Evolutionary conservation across 306 rosid species (phyloP).

Genomic region (Castanea sativa): DNA sequence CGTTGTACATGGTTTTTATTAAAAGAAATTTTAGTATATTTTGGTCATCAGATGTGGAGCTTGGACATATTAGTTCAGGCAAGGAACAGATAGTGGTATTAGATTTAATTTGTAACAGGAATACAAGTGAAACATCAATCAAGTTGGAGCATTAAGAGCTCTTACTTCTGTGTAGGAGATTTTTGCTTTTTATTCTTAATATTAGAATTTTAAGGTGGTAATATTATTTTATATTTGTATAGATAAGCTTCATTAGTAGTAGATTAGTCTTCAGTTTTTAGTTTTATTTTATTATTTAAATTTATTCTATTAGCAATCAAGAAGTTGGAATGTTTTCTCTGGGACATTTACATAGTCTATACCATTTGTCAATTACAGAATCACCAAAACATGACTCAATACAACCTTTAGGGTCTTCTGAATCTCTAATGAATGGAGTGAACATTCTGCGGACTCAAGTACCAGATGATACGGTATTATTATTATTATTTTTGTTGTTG

Average conservation of each 20-base stretch:
- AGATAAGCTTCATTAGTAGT: neutral
- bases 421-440: conserved; percentile 37
- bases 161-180: neutral
- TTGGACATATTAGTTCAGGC: neutral
- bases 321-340: conserved; percentile 5
- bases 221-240: neutral
- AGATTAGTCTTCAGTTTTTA: neutral
- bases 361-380: conserved; percentile 38
- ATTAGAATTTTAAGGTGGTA: neutral
- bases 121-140: neutral
- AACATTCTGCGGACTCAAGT: conserved; percentile 34
- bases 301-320: neutral
- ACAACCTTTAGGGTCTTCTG: conserved; percentile 40
- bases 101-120: neutral
- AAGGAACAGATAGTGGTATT: neutral
- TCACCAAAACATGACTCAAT: conserved; percentile 38
- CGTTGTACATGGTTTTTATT: neutral
- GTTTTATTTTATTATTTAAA: neutral
- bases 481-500: neutral
- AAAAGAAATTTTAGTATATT: neutral
- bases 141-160: neutral
- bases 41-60: neutral
- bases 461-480: conserved; percentile 45
- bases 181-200: neutral
- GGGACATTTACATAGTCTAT: neutral